Evolutionary conservation across 345 rosid genomes (phyloP), one percentile per base, ranked within the genome.

Genomic region (Eucalyptus sp.): DNA sequence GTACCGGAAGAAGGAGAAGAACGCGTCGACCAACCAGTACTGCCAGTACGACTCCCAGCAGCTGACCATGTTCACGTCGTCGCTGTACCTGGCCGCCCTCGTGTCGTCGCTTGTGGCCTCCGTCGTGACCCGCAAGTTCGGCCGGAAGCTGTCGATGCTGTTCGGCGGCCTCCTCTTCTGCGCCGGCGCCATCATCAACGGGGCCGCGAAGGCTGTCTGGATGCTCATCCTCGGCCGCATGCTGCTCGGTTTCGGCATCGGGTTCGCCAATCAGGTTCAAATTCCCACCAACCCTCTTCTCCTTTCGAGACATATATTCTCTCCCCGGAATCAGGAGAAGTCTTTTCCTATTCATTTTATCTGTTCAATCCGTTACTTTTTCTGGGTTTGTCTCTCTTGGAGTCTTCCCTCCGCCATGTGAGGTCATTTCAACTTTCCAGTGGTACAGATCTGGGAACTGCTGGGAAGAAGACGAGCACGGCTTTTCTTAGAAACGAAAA

Each of bases 181-280:
- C 33, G 90, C 93, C 54, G 99, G 99, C 43, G 99, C 99, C 76
- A 90, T 97, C 56, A 89, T 98, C 88, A 98, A 98, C 62, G 99
- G 99, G 54, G 89, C 92, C 22, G 99, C 99, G 46, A 44, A 94
- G 87, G 93, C 91, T 10, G 95, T 98, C 24, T 96, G 96, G 99
- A 98, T 98, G 99, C 94, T 98, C 83, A 96, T 96, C 86, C 89
- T 97, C 49, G 99, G 99, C 13, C 94, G 99, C 85, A 92, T 98
- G 27, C 90, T 98, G 88, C 98, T 98, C 37, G 99, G 99, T 89
- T 97, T 98, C 46, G 99, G 99, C 60, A 94, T 98, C 79, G 99
- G 99, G 25, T 98, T 98, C 86, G 99, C 99, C 85, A 98, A 97
- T 91, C 99, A 98, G 99, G 99, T 98, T 89, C 86, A 14, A 86